A percentile compares a stretch with the other conserved stretches of the same genome.
Conservation (phyloP, 2,329 filamentous ascomycete genomes). For the Lasiodiplodia citricola region DNA sequence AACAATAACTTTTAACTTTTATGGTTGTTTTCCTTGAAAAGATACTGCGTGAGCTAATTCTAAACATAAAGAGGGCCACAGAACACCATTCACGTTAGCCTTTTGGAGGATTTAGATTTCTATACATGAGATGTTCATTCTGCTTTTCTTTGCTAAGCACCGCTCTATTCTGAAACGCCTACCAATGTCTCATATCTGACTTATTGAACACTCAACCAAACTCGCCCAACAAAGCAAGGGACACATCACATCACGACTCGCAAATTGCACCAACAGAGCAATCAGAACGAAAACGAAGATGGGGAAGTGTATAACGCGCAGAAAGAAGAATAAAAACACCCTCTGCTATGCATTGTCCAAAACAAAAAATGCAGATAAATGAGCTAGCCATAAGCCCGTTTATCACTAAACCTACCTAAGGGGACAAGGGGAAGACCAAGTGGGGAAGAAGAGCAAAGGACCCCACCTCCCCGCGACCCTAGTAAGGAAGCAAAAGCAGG, state of each 20-base stretch:
- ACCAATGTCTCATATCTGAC: background rate
- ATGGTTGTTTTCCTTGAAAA: too few species aligned
- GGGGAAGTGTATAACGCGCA: background rate
- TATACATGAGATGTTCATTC: too few species aligned
- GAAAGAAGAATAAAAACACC: background rate
- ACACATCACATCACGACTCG: background rate
- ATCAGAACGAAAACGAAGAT: background rate
- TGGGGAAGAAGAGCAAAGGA: background rate
- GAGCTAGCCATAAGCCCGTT: background rate
- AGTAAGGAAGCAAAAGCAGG: background rate
- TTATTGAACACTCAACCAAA: background rate
- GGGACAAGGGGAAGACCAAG: background rate
- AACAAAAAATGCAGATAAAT: background rate
- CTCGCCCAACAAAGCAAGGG: background rate
- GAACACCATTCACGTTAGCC: too few species aligned
- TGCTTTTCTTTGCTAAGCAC: too few species aligned
- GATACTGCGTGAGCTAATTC: too few species aligned
- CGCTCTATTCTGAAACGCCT: too few species aligned
- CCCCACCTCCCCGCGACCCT: background rate
- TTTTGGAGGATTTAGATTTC: too few species aligned
- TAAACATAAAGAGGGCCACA: too few species aligned
- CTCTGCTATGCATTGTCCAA: background rate
- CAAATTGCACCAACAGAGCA: background rate
- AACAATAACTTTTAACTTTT: too few species aligned
- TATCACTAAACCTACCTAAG: background rate